Evolutionary conservation across 805 yeast species (phyloP).

Genomic region (Yamadazyma phyllophila): DNA sequence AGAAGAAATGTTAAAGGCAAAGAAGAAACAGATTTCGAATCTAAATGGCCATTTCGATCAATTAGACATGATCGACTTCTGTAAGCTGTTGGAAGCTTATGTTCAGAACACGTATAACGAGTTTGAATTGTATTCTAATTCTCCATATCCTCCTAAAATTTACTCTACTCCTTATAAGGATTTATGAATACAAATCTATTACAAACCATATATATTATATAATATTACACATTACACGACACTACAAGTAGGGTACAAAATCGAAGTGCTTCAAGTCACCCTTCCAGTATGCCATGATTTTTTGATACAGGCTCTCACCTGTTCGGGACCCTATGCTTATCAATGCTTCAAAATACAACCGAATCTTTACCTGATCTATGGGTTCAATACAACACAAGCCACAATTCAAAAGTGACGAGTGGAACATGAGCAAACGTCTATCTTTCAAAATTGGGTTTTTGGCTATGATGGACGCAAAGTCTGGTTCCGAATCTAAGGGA

Average conservation of each 20-base stretch:
- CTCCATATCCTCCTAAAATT: constrained; percentile 16
- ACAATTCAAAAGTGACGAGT: constrained; percentile 15
- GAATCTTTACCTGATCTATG: constrained; percentile 12
- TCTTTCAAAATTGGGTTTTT: constrained; percentile 10
- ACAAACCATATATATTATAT: neutral
- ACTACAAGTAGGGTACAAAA: constrained; percentile 16
- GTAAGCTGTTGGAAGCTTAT: constrained; percentile 29
- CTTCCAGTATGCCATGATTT: constrained; percentile 10
- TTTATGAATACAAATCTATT: constrained; percentile 3
- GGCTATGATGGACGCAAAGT: constrained; percentile 6
- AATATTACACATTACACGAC: neutral
- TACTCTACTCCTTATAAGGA: constrained; percentile 16
- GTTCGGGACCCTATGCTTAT: constrained; percentile 15
- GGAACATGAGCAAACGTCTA: constrained; percentile 16
- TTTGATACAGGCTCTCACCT: constrained; percentile 13
- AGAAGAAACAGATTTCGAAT: constrained; percentile 13
- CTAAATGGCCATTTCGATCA: constrained; percentile 31
- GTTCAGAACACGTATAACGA: constrained; percentile 27
- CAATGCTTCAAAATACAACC: constrained; percentile 14
- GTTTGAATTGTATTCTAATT: constrained; percentile 26
- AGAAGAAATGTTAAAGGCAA: constrained; percentile 19
- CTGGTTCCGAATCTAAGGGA: constrained; percentile 2
- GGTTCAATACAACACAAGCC: constrained; percentile 13
- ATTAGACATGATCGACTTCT: constrained; percentile 27
- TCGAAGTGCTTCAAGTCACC: constrained; percentile 11